Evolutionary conservation across 139 green algal species (phyloP).

Genomic region (Haematococcus sp.): DNA sequence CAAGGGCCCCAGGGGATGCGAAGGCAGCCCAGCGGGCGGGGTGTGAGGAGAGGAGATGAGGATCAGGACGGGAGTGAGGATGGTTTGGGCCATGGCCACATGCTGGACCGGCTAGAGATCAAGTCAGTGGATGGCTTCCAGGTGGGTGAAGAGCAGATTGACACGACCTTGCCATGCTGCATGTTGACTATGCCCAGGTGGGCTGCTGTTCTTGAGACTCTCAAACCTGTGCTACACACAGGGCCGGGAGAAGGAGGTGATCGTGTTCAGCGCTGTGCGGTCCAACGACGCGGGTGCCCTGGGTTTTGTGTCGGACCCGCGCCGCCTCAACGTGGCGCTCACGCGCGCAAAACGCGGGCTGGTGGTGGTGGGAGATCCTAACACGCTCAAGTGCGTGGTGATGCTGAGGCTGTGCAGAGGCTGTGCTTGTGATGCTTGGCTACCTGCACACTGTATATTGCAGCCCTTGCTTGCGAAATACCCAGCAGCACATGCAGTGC

Average conservation of each 20-base stretch:
- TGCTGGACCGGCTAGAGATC: conserved; percentile 34
- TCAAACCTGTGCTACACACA: conserved; percentile 4
- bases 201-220: too few species aligned
- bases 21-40: neutral
- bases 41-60: neutral
- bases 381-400: conserved; percentile 30
- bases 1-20: too few species aligned
- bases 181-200: too few species aligned
- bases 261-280: conserved; percentile 87
- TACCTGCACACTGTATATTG: neutral
- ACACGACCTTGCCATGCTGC: too few species aligned
- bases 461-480: neutral
- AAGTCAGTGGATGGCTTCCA: conserved; percentile 79
- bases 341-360: conserved; percentile 68
- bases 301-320: conserved; percentile 82
- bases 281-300: conserved; percentile 64
- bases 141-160: too few species aligned
- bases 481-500: neutral
- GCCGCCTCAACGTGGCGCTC: conserved; percentile 89
- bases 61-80: neutral
- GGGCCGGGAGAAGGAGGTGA: conserved; percentile 88
- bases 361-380: conserved; percentile 50
- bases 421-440: neutral
- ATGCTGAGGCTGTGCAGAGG: neutral
- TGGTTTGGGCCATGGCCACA: neutral